Evolutionary conservation across 2,329 filamentous ascomycete genomes (phyloP).

Genomic region (Paecilomyces formosus): DNA sequence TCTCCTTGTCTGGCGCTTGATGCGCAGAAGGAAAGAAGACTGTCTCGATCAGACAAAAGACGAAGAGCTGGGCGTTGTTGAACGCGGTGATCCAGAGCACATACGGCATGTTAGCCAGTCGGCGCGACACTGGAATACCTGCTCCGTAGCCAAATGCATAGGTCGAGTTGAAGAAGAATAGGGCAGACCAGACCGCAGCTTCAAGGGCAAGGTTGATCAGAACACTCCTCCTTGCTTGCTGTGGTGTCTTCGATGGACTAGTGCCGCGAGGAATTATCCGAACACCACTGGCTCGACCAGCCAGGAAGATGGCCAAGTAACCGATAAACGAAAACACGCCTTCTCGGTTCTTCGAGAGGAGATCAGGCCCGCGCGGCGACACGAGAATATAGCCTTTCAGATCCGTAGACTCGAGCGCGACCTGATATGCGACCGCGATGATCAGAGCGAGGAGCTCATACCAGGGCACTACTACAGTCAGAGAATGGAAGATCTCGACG

Average conservation of each 20-base stretch:
- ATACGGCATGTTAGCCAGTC: slow-evolving; percentile 89
- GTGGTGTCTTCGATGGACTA: slow-evolving; percentile 37
- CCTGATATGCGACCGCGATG: slow-evolving; percentile 64
- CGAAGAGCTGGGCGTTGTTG: slow-evolving; percentile 74
- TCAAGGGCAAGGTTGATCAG: slow-evolving; percentile 58
- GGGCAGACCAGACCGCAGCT: slow-evolving; percentile 58
- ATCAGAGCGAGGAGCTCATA: slow-evolving; percentile 68
- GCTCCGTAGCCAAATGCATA: slow-evolving; percentile 61
- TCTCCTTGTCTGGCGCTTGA: slow-evolving; percentile 44
- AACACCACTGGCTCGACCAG: slow-evolving; percentile 77
- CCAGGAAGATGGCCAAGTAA: slow-evolving; percentile 90
- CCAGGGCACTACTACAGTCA: slow-evolving; percentile 63
- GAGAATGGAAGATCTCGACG: slow-evolving; percentile 71
- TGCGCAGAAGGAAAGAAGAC: slow-evolving; percentile 68
- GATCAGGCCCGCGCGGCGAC: slow-evolving; percentile 63
- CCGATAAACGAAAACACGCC: slow-evolving; percentile 92
- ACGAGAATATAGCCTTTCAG: slow-evolving; percentile 77
- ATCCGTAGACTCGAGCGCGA: slow-evolving; percentile 65
- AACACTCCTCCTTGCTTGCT: slow-evolving; percentile 46
- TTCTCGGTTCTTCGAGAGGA: slow-evolving; percentile 86
- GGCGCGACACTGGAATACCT: slow-evolving; percentile 67
- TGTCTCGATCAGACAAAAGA: slow-evolving; percentile 71
- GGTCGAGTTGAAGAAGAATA: slow-evolving; percentile 64
- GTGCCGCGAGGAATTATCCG: slow-evolving; percentile 62
- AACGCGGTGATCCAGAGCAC: slow-evolving; percentile 88